A percentile compares a stretch with the other conserved stretches of the same genome.
Conservation (phyloP, 106 monocot species). For the Dendrobium catenatum region DNA sequence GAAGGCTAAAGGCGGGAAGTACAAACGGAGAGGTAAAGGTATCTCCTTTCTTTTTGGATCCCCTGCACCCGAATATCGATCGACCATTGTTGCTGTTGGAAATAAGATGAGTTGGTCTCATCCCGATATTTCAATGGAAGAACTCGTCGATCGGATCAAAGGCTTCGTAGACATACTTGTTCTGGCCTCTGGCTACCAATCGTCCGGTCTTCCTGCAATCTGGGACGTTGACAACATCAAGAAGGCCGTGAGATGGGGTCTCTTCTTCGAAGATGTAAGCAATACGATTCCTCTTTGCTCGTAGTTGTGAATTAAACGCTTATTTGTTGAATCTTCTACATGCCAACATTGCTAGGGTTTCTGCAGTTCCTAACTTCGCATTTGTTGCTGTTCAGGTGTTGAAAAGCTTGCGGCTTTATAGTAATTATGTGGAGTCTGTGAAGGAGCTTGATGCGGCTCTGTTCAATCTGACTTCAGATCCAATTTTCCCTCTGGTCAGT, state of each 20-base stretch:
- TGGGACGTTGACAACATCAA: slow-evolving; percentile 66
- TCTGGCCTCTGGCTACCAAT: slow-evolving; percentile 59
- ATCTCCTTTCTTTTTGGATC: background rate
- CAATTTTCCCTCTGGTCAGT: slow-evolving; percentile 55
- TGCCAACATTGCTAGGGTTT: background rate
- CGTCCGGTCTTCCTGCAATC: slow-evolving; percentile 48
- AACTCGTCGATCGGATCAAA: slow-evolving; percentile 44
- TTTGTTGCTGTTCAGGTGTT: slow-evolving; percentile 38
- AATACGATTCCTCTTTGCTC: background rate
- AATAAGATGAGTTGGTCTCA: slow-evolving; percentile 49
- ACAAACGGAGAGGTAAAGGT: background rate
- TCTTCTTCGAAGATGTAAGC: slow-evolving; percentile 68
- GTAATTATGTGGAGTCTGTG: slow-evolving; percentile 34
- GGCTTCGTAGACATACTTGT: slow-evolving; percentile 78
- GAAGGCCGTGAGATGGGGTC: slow-evolving; percentile 56
- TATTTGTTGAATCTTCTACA: background rate
- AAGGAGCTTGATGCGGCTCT: slow-evolving; percentile 66
- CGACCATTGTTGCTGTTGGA: background rate
- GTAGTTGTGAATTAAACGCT: background rate
- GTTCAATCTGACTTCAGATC: slow-evolving; percentile 31
- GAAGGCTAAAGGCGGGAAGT: background rate
- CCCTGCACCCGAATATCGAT: background rate
- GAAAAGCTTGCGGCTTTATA: slow-evolving; percentile 21
- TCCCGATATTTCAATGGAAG: slow-evolving; percentile 52
- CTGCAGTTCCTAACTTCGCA: background rate